Evolutionary conservation across 1,284 basidiomycete species (phyloP).

Genomic region (Taiwanofungus camphoratus): DNA sequence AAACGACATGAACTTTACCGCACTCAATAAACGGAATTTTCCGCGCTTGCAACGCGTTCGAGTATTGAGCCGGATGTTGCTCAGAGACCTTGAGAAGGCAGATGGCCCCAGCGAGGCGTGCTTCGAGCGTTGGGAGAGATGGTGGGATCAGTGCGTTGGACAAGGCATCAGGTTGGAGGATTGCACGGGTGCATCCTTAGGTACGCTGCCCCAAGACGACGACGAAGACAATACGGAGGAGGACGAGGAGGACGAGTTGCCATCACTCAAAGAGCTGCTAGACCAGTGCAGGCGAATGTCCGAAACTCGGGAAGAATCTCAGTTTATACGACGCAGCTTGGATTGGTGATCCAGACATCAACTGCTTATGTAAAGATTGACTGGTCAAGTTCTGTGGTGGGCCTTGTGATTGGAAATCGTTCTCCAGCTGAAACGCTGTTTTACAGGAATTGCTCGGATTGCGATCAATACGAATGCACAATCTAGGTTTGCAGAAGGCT

Average conservation of each 20-base stretch:
- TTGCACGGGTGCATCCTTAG: conserved; percentile 56
- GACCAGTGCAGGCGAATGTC: conserved; percentile 45
- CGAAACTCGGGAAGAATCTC: too few species aligned
- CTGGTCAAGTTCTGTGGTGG: too few species aligned
- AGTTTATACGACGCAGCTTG: too few species aligned
- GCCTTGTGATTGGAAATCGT: too few species aligned
- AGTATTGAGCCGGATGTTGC: conserved; percentile 46
- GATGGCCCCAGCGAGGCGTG: conserved; percentile 41
- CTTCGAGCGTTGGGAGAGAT: conserved; percentile 60
- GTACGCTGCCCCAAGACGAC: conserved; percentile 47
- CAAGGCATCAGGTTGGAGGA: conserved; percentile 56
- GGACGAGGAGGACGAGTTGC: conserved; percentile 24
- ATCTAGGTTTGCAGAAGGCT: too few species aligned
- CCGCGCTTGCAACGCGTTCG: conserved; percentile 54
- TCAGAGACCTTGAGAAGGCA: conserved; percentile 51
- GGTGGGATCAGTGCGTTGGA: conserved; percentile 49
- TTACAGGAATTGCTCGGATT: too few species aligned
- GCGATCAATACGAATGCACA: too few species aligned
- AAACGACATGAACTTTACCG: conserved; percentile 61
- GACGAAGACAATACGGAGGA: conserved; percentile 30
- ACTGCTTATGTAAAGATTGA: too few species aligned
- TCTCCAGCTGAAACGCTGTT: too few species aligned
- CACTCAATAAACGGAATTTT: conserved; percentile 50
- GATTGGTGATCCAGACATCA: too few species aligned
- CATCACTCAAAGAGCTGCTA: conserved; percentile 41